Conservation (phyloP, 768 basidiomycete genomes). For the Termitomyces heimii region DNA sequence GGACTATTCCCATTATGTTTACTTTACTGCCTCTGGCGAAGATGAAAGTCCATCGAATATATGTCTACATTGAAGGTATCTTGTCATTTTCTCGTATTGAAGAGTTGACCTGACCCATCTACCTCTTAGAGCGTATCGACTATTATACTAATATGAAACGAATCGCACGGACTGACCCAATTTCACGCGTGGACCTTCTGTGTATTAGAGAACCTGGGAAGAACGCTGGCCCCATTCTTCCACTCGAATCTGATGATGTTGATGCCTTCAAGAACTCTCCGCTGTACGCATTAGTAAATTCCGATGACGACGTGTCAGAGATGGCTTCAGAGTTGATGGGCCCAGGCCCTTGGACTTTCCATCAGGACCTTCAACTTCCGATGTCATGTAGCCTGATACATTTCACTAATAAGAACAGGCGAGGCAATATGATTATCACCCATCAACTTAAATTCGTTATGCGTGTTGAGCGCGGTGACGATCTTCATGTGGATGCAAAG, state of each 20-base stretch:
- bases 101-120: not conserved
- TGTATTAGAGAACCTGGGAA: conserved; percentile 53
- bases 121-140: conserved; percentile 63
- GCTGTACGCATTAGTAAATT: conserved; percentile 41
- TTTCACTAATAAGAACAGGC: conserved; percentile 76
- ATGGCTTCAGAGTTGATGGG: conserved; percentile 60
- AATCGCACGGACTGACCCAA: conserved; percentile 63
- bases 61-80: conserved; percentile 77
- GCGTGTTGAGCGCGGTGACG: conserved; percentile 78
- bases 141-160: conserved; percentile 69
- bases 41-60: conserved; percentile 71
- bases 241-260: conserved; percentile 65
- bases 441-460: conserved; percentile 82
- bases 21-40: conserved; percentile 82
- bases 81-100: not conserved
- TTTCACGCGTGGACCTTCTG: conserved; percentile 56
- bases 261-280: conserved; percentile 66
- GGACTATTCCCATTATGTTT: conserved; percentile 71
- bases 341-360: conserved; percentile 85
- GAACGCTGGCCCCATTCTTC: conserved; percentile 60
- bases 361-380: conserved; percentile 65
- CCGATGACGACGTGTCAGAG: conserved; percentile 49
- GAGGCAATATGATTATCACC: conserved; percentile 65
- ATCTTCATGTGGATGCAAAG: conserved; percentile 52
- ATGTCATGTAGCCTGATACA: conserved; percentile 53